A percentile compares a stretch with the other conserved stretches of the same genome.
phyloP scores from a whole-genome alignment of 2,329 filamentous ascomycete genomes.

The Penicillium sp. region DNA sequence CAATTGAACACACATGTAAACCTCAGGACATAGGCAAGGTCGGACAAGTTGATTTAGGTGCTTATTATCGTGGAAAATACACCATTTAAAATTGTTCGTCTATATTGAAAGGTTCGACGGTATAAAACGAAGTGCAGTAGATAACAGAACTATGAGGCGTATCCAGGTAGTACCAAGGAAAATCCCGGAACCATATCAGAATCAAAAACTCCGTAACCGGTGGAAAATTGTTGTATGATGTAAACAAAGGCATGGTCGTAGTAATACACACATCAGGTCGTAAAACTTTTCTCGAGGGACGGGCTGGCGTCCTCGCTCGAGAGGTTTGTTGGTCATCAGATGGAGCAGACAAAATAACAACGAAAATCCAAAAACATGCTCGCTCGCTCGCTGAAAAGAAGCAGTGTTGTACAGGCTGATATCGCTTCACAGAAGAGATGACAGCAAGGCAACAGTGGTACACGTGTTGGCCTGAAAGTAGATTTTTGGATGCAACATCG shows the following conservation, averaged over 20 bases:
- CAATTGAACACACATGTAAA: too few relatives aligned
- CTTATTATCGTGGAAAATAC: too few relatives aligned
- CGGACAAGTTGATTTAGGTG: background rate
- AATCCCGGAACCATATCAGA: background rate
- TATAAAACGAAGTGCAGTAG: background rate
- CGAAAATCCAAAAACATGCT: background rate
- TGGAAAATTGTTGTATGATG: constrained; percentile 3
- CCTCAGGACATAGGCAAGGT: too few relatives aligned
- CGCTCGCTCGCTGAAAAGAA: constrained; percentile 13
- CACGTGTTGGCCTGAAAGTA: background rate
- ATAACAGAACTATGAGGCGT: background rate
- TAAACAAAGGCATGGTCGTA: background rate
- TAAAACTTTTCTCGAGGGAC: constrained; percentile 12
- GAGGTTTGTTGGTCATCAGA: constrained; percentile 4
- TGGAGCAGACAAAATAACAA: background rate
- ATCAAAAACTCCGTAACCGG: background rate
- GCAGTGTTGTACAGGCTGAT: constrained; percentile 8
- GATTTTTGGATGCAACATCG: constrained; percentile 12
- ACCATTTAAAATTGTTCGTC: too few relatives aligned
- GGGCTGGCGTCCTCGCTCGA: constrained; percentile 4
- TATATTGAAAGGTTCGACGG: background rate
- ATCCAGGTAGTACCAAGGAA: too few relatives aligned
- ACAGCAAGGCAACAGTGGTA: background rate
- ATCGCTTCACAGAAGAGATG: constrained; percentile 6
- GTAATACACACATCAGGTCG: constrained; percentile 8